Evolutionary conservation across 371 early-diverging fungal genomes (phyloP), one percentile per base, ranked within the genome.

Genomic region (Batrachochytrium dendrobatidis): DNA sequence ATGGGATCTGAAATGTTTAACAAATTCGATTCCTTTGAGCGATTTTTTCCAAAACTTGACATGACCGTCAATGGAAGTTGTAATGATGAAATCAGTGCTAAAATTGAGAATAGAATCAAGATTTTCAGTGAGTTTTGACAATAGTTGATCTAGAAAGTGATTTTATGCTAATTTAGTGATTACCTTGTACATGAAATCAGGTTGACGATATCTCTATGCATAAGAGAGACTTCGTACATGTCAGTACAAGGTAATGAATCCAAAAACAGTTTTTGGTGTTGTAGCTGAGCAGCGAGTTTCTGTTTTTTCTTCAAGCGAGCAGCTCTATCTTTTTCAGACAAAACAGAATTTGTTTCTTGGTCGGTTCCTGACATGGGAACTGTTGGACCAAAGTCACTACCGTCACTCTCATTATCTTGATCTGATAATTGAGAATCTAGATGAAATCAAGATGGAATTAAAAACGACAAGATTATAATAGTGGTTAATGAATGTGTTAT

Each of bases 31-130:
- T 20, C 94, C 95, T 34, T 76, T 74, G 5, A 80, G 84, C n/a
- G 88, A 85, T 77, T 94, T 95, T 68, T 95, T 95, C 98, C 98
- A 98, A 62, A 96, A 96, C 70, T 98, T 98, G 20, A 98, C 82
- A 66, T 93, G 94, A 0, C 98, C 98, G 72, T 98, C 96, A 3
- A 85, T 78, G 0, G 95, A 94, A 0, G 92, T 85, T 0, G 98
- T 98, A 45, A 98, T 80, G 35, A 98, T 65, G 66, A 94, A 96
- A 62, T 94, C 94, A 12, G 88, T 88, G 45, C 86, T 86, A 44
- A 4, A n/a, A 28, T 22, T 8, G 4, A 17, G 7, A 18, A 28
- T 4, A 46, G 48, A 22, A 28, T 46, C 48, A 51, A 24, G 31
- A 39, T 20, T 39, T 20, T 15, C 39, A 39, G 15, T 15, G 15